phyloP scores from a whole-genome alignment of 768 basidiomycete genomes.

The Gyrodon lividus region DNA sequence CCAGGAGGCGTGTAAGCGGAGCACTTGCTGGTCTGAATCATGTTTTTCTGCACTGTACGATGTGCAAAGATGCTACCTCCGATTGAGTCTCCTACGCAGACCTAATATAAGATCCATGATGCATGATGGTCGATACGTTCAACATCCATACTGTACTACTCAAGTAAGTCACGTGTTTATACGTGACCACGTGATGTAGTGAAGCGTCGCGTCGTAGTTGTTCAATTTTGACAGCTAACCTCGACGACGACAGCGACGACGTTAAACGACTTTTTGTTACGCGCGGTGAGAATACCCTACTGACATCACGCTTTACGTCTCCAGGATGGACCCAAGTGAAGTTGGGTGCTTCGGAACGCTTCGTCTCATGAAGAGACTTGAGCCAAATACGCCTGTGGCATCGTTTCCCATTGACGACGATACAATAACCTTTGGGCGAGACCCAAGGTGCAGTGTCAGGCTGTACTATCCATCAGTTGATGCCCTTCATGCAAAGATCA shows the following conservation, averaged over 20 bases:
- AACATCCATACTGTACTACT: too few relatives aligned
- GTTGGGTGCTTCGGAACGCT: conserved; percentile 69
- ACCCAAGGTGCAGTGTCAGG: conserved; percentile 60
- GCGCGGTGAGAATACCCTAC: not conserved
- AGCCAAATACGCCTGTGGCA: conserved; percentile 48
- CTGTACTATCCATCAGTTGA: conserved; percentile 68
- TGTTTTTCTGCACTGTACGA: too few relatives aligned
- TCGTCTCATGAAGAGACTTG: conserved; percentile 55
- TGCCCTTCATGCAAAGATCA: conserved; percentile 62
- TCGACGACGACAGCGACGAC: not conserved
- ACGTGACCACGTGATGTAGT: not conserved
- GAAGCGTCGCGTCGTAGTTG: not conserved
- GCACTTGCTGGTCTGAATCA: too few relatives aligned
- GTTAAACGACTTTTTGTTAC: not conserved
- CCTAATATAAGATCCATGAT: too few relatives aligned
- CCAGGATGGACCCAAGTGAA: conserved; percentile 44
- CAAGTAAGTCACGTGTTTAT: too few relatives aligned
- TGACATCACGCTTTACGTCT: not conserved
- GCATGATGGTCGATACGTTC: too few relatives aligned
- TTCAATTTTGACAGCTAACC: not conserved
- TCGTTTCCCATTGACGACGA: conserved; percentile 73
- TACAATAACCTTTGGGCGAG: conserved; percentile 67
- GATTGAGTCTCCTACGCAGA: too few relatives aligned
- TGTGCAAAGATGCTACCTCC: too few relatives aligned
- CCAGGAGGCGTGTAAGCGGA: too few relatives aligned